Percentiles rank a stretch among this genome's conserved stretches.
Evolutionary conservation across 768 basidiomycete species (phyloP).

Genomic region (Pisolithus albus): DNA sequence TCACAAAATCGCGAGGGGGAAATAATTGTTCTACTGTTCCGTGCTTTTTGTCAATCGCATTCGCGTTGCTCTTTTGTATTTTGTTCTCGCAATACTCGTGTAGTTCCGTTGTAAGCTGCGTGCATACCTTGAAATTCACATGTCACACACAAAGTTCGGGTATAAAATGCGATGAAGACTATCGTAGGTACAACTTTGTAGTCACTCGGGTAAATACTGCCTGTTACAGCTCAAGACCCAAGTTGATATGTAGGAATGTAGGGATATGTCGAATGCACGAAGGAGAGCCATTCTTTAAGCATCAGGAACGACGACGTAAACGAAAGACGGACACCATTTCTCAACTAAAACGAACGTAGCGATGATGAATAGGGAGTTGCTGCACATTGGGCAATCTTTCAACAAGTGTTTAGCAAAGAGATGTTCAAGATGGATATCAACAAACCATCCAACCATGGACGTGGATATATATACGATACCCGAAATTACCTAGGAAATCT

Average conservation of each 20-base stretch:
- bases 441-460: conserved; percentile 18
- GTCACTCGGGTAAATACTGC: not conserved
- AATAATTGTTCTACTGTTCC: not conserved
- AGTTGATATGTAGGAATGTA: not conserved
- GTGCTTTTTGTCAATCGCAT: not conserved
- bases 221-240: too few relatives aligned
- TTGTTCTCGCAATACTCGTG: not conserved
- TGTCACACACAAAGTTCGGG: conserved; percentile 4
- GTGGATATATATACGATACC: conserved; percentile 19
- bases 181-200: conserved; percentile 2
- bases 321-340: conserved; percentile 13
- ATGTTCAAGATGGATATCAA: not conserved
- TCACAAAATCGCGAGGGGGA: conserved; percentile 8
- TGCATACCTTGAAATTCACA: conserved; percentile 1
- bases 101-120: not conserved
- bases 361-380: conserved; percentile 14
- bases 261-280: not conserved
- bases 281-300: conserved; percentile 5
- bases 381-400: conserved; percentile 10
- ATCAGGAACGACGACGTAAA: conserved; percentile 16
- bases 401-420: not conserved
- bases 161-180: conserved; percentile 15
- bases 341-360: conserved; percentile 29
- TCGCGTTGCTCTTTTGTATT: not conserved
- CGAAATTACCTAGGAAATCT: conserved; percentile 17